Evolutionary conservation across 768 basidiomycete species (phyloP).

Genomic region (Russula brevipes): DNA sequence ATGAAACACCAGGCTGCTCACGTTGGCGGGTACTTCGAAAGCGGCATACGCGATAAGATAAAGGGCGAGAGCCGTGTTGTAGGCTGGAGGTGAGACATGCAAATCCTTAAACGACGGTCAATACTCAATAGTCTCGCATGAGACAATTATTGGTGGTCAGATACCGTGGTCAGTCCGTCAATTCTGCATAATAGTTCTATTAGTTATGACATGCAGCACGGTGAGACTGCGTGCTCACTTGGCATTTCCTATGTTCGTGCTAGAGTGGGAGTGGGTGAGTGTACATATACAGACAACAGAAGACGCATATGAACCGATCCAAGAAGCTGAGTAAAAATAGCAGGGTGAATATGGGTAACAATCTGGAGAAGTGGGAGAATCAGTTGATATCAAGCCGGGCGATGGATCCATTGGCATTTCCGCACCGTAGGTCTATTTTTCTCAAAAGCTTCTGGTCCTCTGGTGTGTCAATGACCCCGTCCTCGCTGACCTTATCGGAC

Average conservation of each 20-base stretch:
- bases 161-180: conserved; percentile 39
- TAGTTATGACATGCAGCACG: background rate
- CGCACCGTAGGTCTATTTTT: conserved; percentile 19
- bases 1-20: conserved; percentile 28
- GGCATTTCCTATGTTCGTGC: conserved; percentile 39
- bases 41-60: conserved; percentile 58
- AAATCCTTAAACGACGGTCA: conserved; percentile 40
- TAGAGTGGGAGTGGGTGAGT: background rate
- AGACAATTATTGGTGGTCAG: background rate
- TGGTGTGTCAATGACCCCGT: background rate
- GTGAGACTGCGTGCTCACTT: conserved; percentile 28
- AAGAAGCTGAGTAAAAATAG: conserved; percentile 41
- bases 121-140: background rate
- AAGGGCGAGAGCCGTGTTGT: conserved; percentile 53
- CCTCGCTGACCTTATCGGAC: background rate
- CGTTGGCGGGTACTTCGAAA: conserved; percentile 59
- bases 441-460: conserved; percentile 16
- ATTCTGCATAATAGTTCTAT: conserved; percentile 35
- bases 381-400: background rate
- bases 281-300: background rate
- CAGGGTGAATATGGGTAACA: conserved; percentile 39
- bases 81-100: conserved; percentile 44
- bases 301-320: conserved; percentile 32
- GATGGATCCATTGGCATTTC: background rate
- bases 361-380: conserved; percentile 22